phyloP scores from a whole-genome alignment of 306 rosid genomes.

The Vachellia pachyceras region DNA sequence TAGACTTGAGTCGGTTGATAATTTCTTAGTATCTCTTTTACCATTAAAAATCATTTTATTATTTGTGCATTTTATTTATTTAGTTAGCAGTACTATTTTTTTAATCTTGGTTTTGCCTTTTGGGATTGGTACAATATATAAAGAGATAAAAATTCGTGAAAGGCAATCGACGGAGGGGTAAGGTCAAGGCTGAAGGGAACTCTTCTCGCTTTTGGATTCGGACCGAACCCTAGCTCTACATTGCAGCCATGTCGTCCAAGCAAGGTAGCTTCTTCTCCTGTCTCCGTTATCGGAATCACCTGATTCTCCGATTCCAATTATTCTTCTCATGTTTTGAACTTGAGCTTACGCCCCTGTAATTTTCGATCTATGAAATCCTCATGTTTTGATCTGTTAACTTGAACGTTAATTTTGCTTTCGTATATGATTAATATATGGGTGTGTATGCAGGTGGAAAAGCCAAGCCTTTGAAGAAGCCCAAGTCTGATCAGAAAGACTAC shows the following conservation, averaged over 20 bases:
- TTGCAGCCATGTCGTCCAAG: slow-evolving; percentile 68
- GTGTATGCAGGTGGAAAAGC: slow-evolving; percentile 66
- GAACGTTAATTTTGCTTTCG: not conserved
- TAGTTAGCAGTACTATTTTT: too few species aligned
- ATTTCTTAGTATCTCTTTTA: too few species aligned
- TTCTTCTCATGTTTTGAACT: not conserved
- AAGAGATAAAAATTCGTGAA: not conserved
- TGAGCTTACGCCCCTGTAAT: not conserved
- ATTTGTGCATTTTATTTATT: too few species aligned
- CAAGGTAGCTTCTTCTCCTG: slow-evolving; percentile 49
- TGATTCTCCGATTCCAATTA: not conserved
- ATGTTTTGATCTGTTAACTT: not conserved
- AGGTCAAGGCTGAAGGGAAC: not conserved
- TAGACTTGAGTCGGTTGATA: too few species aligned
- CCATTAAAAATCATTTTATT: too few species aligned
- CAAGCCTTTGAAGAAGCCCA: slow-evolving; percentile 80
- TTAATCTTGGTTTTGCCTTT: not conserved
- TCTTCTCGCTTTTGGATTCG: not conserved
- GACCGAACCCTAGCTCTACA: slow-evolving; percentile 33
- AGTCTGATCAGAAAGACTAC: slow-evolving; percentile 70
- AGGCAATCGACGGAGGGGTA: not conserved
- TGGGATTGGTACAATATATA: not conserved
- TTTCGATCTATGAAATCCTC: not conserved
- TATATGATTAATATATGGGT: not conserved
- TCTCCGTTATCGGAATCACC: not conserved